Evolutionary conservation across 1,139 yeast genomes (phyloP), one percentile per base, ranked within the genome.

Genomic region (Hyphopichia fennica): DNA sequence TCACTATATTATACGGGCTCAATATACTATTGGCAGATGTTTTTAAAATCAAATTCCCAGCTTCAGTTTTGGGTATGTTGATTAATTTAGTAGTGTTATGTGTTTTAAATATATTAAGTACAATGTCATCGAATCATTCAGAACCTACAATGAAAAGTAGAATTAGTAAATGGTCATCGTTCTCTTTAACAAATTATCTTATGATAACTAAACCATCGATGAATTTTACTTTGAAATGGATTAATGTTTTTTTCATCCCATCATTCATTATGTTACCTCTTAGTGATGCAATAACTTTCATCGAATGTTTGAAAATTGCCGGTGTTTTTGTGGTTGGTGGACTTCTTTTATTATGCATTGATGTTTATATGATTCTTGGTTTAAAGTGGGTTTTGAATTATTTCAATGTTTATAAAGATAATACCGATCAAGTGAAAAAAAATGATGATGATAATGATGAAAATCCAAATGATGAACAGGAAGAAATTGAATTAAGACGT

Each of bases 41-140:
- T 20, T 73, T 81, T 29, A 72, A 78, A 8, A 74, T 85, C 47
- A 67, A 73, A 38, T 83, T 87, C 54, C 95, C 95, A 0, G 77
- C 88, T 9, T 84, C 91, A 10, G 95, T 86, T 20, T 74, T 87
- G 40, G 82, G 89, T 28, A 83, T 87, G 91, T 68, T 86, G 56
- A 61, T 84, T 19, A 72, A 82, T 45, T 78, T 84, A 56, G 63
- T 77, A 15, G 58, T 71, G 3, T 61, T 85, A 15, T 65, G 82
- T 45, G 46, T 66, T 3, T 51, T 72, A 32, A 65, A 59, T 42
- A 43, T 50, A 2, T 32, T 64, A 5, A 45, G 63, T 4, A 36
- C 41, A 5, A 23, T 31, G 18, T 16, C 20, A n/a, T 17, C 33
- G 2, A 6, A n/a, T 6, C 10, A 27, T 8, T 9, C 38, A 3